phyloP scores from a whole-genome alignment of 2,329 filamentous ascomycete species.

The Mycosphaerella arachidis region DNA sequence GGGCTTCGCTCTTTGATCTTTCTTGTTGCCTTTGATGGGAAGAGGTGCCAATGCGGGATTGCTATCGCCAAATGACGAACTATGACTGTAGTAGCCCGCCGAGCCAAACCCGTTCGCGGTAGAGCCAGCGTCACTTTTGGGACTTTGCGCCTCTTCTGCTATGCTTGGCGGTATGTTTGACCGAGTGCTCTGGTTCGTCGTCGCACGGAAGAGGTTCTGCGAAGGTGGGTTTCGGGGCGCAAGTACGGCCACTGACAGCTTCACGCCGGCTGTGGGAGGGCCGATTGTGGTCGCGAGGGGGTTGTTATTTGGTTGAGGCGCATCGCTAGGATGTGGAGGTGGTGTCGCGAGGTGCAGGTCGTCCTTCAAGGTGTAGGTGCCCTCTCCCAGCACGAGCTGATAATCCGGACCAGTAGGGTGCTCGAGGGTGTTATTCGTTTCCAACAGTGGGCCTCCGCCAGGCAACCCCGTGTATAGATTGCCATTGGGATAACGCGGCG shows the following conservation, averaged over 20 bases:
- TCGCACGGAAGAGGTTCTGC: conserved; percentile 40
- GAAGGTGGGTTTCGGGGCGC: conserved; percentile 49
- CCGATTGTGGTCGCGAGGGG: conserved; percentile 80
- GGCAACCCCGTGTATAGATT: conserved; percentile 63
- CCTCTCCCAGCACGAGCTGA: conserved; percentile 90
- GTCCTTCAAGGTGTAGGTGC: conserved; percentile 85
- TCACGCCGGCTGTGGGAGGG: conserved; percentile 80
- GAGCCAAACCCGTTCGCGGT: conserved; percentile 37
- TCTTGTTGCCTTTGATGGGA: conserved; percentile 58
- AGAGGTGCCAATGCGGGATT: conserved; percentile 66
- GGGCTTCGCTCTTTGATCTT: conserved; percentile 76
- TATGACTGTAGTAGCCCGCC: conserved; percentile 27
- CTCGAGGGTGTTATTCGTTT: conserved; percentile 86
- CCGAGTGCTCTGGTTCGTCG: conserved; percentile 37
- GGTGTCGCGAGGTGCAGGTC: conserved; percentile 89
- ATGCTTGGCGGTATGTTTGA: conserved; percentile 42
- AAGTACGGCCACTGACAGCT: conserved; percentile 71
- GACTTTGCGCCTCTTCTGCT: conserved; percentile 44
- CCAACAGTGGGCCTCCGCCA: conserved; percentile 69
- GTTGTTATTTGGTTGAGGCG: conserved; percentile 80
- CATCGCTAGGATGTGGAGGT: conserved; percentile 91
- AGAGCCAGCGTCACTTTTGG: conserved; percentile 44
- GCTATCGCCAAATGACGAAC: conserved; percentile 76
- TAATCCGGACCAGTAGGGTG: conserved; percentile 78
- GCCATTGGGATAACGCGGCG: conserved; percentile 66